phyloP scores from a whole-genome alignment of 2,329 filamentous ascomycete species.

The Passalora sequoiae region DNA sequence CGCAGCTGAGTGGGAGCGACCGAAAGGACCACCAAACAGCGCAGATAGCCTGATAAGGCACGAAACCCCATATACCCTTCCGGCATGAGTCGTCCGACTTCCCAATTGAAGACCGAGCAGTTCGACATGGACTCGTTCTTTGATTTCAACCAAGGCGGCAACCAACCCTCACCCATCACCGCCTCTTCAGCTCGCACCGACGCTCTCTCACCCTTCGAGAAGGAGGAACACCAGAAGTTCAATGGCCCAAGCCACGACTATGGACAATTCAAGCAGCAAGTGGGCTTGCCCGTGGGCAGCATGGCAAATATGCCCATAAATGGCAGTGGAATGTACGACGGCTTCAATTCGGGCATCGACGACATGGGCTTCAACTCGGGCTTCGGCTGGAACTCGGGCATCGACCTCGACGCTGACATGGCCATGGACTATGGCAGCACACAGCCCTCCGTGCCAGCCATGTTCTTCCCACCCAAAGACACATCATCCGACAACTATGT shows the following conservation, averaged over 20 bases:
- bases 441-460: slow-evolving; percentile 48
- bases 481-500: slow-evolving; percentile 53
- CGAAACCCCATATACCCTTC: neutral
- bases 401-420: slow-evolving; percentile 56
- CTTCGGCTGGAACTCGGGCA: slow-evolving; percentile 53
- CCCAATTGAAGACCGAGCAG: slow-evolving; percentile 33
- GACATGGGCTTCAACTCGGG: slow-evolving; percentile 58
- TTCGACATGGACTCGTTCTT: slow-evolving; percentile 39
- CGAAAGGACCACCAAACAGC: slow-evolving; percentile 5
- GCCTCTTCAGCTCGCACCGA: slow-evolving; percentile 28
- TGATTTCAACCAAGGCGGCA: slow-evolving; percentile 36
- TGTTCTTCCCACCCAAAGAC: slow-evolving; percentile 55
- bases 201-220: slow-evolving; percentile 31
- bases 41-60: slow-evolving; percentile 6
- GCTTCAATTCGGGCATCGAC: slow-evolving; percentile 55
- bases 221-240: slow-evolving; percentile 36
- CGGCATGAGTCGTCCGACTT: slow-evolving; percentile 24
- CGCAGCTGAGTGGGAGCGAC: slow-evolving; percentile 3
- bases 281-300: slow-evolving; percentile 80
- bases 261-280: slow-evolving; percentile 91
- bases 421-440: slow-evolving; percentile 55
- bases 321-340: slow-evolving; percentile 39
- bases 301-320: slow-evolving; percentile 75
- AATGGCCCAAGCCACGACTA: slow-evolving; percentile 80
- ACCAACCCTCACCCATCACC: slow-evolving; percentile 26